These are phyloP conservation scores for Ascodesmis nigricans DNA, from an alignment of 495 filamentous ascomycete species.

Conservation along the genomic window DNA sequence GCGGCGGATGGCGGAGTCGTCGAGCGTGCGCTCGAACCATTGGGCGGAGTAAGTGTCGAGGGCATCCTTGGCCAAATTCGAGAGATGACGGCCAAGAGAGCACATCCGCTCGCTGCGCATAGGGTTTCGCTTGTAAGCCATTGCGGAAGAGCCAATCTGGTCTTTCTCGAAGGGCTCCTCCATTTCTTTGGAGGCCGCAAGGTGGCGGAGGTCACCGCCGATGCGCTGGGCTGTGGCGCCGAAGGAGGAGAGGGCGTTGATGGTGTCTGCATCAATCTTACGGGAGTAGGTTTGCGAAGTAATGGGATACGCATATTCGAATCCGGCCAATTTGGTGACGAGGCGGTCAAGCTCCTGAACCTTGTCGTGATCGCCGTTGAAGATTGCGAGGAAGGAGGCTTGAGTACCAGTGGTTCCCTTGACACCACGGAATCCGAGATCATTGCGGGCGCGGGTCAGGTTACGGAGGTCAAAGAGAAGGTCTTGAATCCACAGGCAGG, in stretches of 20 bases:
- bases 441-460: constrained; percentile 49
- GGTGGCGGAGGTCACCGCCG: constrained; percentile 51
- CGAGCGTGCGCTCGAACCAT: constrained; percentile 48
- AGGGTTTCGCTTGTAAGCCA: constrained; percentile 83
- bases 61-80: constrained; percentile 42
- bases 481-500: constrained; percentile 71
- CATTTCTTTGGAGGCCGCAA: constrained; percentile 60
- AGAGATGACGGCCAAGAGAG: constrained; percentile 48
- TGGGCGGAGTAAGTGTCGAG: constrained; percentile 60
- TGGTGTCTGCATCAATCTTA: constrained; percentile 63
- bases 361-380: constrained; percentile 57
- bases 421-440: constrained; percentile 64
- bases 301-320: constrained; percentile 47
- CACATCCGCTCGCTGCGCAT: constrained; percentile 78
- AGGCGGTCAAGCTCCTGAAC: constrained; percentile 56
- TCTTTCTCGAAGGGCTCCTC: constrained; percentile 81
- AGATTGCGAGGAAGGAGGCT: constrained; percentile 65
- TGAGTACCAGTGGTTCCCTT: constrained; percentile 62
- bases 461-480: constrained; percentile 69
- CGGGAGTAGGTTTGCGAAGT: constrained; percentile 63
- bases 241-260: constrained; percentile 60
- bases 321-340: constrained; percentile 68
- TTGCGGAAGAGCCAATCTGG: constrained; percentile 40
- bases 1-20: constrained; percentile 23
- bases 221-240: constrained; percentile 64